Evolutionary conservation across 352 stramenopile species (phyloP).

Genomic region (Ophiocytium majus): DNA sequence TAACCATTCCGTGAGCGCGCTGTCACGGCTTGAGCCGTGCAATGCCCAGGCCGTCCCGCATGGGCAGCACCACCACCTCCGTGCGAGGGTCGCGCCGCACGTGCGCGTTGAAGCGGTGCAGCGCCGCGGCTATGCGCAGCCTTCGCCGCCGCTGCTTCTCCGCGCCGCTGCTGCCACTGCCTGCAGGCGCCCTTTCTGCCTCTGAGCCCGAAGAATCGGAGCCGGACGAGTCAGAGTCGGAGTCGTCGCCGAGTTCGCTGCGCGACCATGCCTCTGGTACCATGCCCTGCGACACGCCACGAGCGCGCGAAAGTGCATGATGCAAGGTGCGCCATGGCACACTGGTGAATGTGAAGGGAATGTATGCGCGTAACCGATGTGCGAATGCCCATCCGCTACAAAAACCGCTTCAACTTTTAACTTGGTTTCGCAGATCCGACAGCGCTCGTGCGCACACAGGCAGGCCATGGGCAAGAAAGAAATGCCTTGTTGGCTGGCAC

Average conservation of each 20-base stretch:
- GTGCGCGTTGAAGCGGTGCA: conserved; percentile 45
- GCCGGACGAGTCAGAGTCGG: neutral
- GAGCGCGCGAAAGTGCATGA: too few relatives aligned
- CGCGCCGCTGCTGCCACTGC: neutral
- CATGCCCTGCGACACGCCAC: too few relatives aligned
- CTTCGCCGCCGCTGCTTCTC: conserved; percentile 22
- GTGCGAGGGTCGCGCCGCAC: conserved; percentile 29
- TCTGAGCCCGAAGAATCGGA: neutral
- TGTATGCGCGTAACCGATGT: too few relatives aligned
- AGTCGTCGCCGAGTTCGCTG: neutral
- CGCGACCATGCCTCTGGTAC: neutral
- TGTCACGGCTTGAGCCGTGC: conserved; percentile 6
- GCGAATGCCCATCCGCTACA: too few relatives aligned
- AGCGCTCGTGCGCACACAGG: too few relatives aligned
- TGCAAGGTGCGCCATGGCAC: too few relatives aligned
- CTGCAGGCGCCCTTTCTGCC: neutral
- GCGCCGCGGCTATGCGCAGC: conserved; percentile 41
- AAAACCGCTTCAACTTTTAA: too few relatives aligned
- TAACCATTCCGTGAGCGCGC: too few relatives aligned
- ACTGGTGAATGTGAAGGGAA: too few relatives aligned
- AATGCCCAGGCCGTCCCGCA: conserved; percentile 48
- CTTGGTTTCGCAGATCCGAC: too few relatives aligned
- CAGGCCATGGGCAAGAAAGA: too few relatives aligned
- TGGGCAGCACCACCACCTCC: conserved; percentile 39
- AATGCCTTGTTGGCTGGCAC: too few relatives aligned